Evolutionary conservation across 129 eudicot genomes (phyloP), one percentile per base, ranked within the genome.

Genomic region (Flaveria ramosissima): DNA sequence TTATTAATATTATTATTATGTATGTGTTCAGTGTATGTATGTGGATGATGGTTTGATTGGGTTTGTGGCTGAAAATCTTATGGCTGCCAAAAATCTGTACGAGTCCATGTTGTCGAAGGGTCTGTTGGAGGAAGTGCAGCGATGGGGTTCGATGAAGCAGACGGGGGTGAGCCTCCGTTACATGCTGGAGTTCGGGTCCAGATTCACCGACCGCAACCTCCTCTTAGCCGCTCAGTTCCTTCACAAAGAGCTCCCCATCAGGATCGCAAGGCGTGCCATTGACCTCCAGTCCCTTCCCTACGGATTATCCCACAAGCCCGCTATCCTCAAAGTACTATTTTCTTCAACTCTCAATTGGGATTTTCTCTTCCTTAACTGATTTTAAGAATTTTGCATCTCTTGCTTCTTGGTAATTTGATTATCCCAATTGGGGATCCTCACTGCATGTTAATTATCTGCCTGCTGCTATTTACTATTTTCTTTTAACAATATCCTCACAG

Each of bases 161-260:
- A 93, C 88, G n/a, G 98, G 98, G 4, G 97, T 93, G 3, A 87
- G 87, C 63, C 86, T 93, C 55, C 88, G 91, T n/a, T 90, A 93
- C 84, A 93, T 94, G 98, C 80, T 89, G 90, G 98, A 94, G 56
- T 94, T 94, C 42, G 98, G 98, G 13, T 94, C 97, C 23, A 70
- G 68, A 36, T 92, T 93, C 72, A 85, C 92, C 3, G 77, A 78
- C 12, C 82, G 93, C 0, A 91, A 87, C 81, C 71, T 91, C 74
- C 77, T 94, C 17, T 71, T 91, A n/a, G 86, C 96, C 0, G 92
- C 98, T 78, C 98, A 94, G 48, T 94, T 94, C 69, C 97, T 94
- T 71, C 93, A 91, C 60, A 94, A 94, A 64, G 98, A 94, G 80
- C 88, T 94, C 0, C 97, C 97, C 1, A 89, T 94, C 60, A 68